phyloP scores from a whole-genome alignment of 306 rosid genomes.

The Quillaja saponaria region DNA sequence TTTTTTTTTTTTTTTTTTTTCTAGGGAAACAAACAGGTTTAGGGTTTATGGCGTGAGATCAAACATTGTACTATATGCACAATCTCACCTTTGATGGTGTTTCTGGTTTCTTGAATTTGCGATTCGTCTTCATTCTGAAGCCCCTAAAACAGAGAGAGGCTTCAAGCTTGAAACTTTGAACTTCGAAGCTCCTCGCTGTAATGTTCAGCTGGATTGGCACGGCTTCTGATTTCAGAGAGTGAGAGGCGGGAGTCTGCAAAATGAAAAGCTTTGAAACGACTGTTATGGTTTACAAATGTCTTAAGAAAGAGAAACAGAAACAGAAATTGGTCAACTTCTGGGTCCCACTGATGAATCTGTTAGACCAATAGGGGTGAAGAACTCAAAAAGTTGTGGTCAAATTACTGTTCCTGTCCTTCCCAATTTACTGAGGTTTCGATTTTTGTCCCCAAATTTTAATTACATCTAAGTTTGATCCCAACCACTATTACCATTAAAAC shows the following conservation, averaged over 20 bases:
- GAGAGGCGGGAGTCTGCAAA: conserved; percentile 2
- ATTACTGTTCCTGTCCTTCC: too few species aligned
- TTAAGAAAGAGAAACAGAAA: too few species aligned
- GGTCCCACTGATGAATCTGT: too few species aligned
- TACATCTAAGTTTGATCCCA: too few species aligned
- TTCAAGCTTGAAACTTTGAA: conserved; percentile 5
- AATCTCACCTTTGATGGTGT: conserved; percentile 44
- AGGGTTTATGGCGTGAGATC: conserved; percentile 21
- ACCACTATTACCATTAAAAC: too few species aligned
- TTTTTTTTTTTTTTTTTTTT: background rate
- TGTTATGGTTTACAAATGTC: too few species aligned
- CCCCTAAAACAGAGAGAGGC: background rate
- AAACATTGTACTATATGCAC: conserved; percentile 7
- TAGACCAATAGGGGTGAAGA: too few species aligned
- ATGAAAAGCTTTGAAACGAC: too few species aligned
- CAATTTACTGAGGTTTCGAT: too few species aligned
- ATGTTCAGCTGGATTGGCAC: background rate
- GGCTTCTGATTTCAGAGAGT: background rate
- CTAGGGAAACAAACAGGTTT: background rate
- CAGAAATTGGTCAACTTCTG: too few species aligned
- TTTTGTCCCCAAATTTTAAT: too few species aligned
- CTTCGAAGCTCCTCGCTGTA: conserved; percentile 11
- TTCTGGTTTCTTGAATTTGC: conserved; percentile 48
- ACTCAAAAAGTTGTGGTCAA: too few species aligned
- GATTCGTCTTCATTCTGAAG: conserved; percentile 48